phyloP scores from a whole-genome alignment of 164 flowering plant genomes.

The Euptelea pleiosperma region DNA sequence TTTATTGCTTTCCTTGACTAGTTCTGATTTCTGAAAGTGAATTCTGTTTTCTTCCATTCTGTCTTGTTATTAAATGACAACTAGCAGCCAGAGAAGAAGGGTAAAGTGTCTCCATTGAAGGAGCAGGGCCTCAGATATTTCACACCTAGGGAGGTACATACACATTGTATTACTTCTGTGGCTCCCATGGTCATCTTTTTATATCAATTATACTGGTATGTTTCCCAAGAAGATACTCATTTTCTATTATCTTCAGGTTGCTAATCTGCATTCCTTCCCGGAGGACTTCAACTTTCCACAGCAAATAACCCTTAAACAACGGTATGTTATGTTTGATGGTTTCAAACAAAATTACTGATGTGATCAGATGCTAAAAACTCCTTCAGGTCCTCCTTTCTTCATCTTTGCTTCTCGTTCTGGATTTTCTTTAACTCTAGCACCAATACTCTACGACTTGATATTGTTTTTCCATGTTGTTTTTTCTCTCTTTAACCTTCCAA shows the following conservation, averaged over 20 bases:
- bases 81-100: conserved; percentile 44
- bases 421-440: too few species aligned
- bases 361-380: too few species aligned
- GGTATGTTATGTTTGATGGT: conserved; percentile 43
- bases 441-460: too few species aligned
- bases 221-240: neutral
- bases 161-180: neutral
- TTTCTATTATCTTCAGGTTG: conserved; percentile 49
- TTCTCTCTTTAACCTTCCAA: too few species aligned
- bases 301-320: conserved; percentile 68
- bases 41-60: neutral
- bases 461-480: too few species aligned
- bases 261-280: conserved; percentile 92
- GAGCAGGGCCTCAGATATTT: conserved; percentile 81
- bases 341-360: too few species aligned
- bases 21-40: neutral
- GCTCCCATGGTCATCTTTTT: neutral
- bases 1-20: neutral
- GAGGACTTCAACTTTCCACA: conserved; percentile 70
- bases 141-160: conserved; percentile 88
- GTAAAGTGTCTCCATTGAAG: conserved; percentile 39
- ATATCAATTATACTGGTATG: neutral
- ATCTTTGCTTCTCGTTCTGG: too few species aligned
- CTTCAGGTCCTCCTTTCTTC: too few species aligned
- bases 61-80: neutral